Base-by-base conservation (phyloP, 2,329 filamentous ascomycete species). In the Eurotiales sp. region DNA sequence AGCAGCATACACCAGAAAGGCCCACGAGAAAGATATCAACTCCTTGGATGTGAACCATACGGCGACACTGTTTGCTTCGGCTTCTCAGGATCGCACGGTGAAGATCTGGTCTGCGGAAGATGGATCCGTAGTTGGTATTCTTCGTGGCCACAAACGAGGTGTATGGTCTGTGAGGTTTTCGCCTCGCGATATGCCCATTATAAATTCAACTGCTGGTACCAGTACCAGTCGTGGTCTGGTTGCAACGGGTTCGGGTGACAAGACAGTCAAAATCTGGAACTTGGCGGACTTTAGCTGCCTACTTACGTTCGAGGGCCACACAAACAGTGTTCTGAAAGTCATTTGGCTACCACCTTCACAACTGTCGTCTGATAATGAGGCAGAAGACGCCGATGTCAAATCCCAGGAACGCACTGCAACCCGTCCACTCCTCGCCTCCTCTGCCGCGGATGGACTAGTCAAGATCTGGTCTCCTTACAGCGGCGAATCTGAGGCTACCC, bases 11-110 rank as follows among this genome's bases (percentile, higher is more conserved):
- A 97, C 93, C 1, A 83, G 93, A 51, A 95, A 96, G 70, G 93
- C 93, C 1, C 93, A 99, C 70, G 93, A 99, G 65, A 99, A 99
- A 67, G 93, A 99, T 59, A 99, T 99, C 71, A 99, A 99, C 62
- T 90, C 93, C 2, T 81, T 99, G 46, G 90, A 95, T 57, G 79
- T 93, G 10, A 88, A 90, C 57, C 80, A 84, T 19, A 78, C 81
- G 1, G 83, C 82, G 4, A 82, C 84, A n/a, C 72, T 96, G 1
- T 97, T 99, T 64, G 95, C 92, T 3, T 96, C 93, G 1, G 92
- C 93, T 25, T 97, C 92, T 4, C 93, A 99, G 71, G 93, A 99
- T 68, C 88, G 90, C 59, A 95, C 90, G 0, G 90, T 97, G 59
- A 99, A 97, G 73, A 93, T 99, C 53, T 99, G 92, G 87, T 93